A percentile compares a stretch with the other conserved stretches of the same genome.
phyloP scores from a whole-genome alignment of 2,329 filamentous ascomycete species.

The Sclerotinia nivalis region DNA sequence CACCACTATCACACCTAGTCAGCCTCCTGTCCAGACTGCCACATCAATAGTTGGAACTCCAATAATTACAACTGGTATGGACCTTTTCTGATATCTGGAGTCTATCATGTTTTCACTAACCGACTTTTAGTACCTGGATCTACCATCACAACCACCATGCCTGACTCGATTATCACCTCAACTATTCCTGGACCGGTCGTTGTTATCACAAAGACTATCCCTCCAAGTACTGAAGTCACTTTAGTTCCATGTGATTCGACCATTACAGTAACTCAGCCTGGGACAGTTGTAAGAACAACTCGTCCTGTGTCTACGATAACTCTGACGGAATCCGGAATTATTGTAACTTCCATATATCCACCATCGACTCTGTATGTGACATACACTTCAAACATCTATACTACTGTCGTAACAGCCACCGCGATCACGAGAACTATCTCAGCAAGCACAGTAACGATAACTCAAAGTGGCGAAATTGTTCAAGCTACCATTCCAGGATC shows the following conservation, averaged over 20 bases:
- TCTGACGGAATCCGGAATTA: not conserved
- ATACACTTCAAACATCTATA: constrained; percentile 6
- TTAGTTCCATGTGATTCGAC: constrained; percentile 17
- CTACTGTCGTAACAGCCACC: constrained; percentile 7
- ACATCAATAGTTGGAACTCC: not conserved
- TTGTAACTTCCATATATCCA: constrained; percentile 1
- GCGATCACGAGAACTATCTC: constrained; percentile 14
- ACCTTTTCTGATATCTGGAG: not conserved
- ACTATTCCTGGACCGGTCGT: constrained; percentile 6
- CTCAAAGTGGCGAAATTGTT: not conserved
- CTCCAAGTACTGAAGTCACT: constrained; percentile 6
- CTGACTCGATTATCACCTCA: not conserved
- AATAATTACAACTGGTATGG: constrained; percentile 10
- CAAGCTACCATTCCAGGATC: constrained; percentile 6
- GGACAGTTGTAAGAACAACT: not conserved
- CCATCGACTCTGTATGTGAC: constrained; percentile 4
- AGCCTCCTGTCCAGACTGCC: not conserved
- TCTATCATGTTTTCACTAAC: not conserved
- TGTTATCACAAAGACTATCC: constrained; percentile 14
- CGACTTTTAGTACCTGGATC: not conserved
- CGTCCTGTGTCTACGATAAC: constrained; percentile 13
- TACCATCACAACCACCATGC: constrained; percentile 3
- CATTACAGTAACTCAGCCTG: not conserved
- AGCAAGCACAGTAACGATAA: not conserved
- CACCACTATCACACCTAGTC: not conserved